Percentiles rank a stretch among this genome's conserved stretches.
phyloP scores from a whole-genome alignment of 371 early-diverging fungal genomes.

The Mortierella sp. region DNA sequence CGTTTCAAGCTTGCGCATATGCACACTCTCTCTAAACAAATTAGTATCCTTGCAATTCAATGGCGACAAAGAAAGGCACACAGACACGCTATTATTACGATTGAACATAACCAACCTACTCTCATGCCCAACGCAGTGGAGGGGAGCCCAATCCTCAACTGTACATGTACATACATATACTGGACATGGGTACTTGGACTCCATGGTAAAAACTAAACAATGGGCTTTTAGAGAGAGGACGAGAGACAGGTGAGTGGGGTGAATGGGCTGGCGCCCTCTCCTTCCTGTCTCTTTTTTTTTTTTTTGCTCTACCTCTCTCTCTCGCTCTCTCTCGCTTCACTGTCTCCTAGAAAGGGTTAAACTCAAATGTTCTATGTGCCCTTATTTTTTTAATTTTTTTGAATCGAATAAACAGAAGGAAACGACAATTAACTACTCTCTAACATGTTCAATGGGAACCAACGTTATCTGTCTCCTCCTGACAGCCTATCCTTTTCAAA shows the following conservation, averaged over 20 bases:
- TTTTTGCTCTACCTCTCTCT: not conserved
- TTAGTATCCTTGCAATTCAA: not conserved
- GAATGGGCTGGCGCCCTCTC: not conserved
- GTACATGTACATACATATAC: not conserved
- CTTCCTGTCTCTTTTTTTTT: not conserved
- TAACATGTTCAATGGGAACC: not conserved
- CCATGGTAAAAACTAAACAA: not conserved
- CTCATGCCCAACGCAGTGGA: not conserved
- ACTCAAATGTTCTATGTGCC: too few relatives aligned
- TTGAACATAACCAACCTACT: not conserved
- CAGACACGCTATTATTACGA: not conserved
- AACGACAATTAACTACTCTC: not conserved
- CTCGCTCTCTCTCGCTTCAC: not conserved
- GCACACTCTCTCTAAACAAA: not conserved
- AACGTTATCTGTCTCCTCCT: not conserved
- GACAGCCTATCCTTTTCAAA: not conserved
- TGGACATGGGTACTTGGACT: not conserved
- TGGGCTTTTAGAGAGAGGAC: not conserved
- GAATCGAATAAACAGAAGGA: conserved; percentile 1
- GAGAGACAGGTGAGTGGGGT: not conserved
- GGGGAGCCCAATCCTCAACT: not conserved
- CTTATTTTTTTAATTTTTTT: not conserved
- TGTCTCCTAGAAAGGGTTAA: not conserved
- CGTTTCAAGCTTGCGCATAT: conserved; percentile 8
- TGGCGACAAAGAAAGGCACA: not conserved